These are phyloP conservation scores for Astrephomene gubernaculifera DNA, from an alignment of 139 green algal species.

Conservation along the genomic window DNA sequence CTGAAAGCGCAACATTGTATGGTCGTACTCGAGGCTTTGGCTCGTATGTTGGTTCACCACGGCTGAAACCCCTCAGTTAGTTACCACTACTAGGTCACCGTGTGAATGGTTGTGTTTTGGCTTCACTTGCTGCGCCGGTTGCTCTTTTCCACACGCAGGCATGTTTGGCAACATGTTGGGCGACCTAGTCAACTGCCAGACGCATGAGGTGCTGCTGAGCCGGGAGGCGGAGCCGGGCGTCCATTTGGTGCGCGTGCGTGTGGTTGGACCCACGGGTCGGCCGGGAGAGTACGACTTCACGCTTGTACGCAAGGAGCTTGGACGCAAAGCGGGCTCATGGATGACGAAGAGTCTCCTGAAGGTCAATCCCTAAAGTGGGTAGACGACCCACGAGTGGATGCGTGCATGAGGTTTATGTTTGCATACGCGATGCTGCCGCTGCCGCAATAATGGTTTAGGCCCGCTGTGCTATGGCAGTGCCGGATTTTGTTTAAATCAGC, in stretches of 20 bases:
- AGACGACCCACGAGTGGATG: no score
- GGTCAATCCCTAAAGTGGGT: background rate
- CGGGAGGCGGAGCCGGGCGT: background rate
- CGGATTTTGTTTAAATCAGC: no score
- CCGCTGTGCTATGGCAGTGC: no score
- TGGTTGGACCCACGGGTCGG: conserved; percentile 10
- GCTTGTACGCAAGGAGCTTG: conserved; percentile 58
- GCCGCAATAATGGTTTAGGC: no score
- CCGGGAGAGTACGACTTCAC: conserved; percentile 46
- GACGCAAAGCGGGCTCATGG: conserved; percentile 66
- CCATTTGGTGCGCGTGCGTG: conserved; percentile 31
- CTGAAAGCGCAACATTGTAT: no score
- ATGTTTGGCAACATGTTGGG: conserved; percentile 46
- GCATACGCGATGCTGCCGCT: no score
- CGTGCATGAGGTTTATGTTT: no score
- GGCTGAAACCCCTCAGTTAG: background rate
- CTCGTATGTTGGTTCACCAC: background rate
- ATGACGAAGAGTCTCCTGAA: conserved; percentile 69
- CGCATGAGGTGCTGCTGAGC: background rate
- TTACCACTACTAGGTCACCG: background rate
- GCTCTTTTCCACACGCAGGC: background rate
- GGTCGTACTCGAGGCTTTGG: background rate
- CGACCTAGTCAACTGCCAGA: conserved; percentile 40
- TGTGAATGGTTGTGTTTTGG: no score
- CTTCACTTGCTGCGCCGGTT: no score